These are phyloP conservation scores for Purpureocillium takamizusanense DNA, from an alignment of 2,329 filamentous ascomycete species.

Conservation along the genomic window DNA sequence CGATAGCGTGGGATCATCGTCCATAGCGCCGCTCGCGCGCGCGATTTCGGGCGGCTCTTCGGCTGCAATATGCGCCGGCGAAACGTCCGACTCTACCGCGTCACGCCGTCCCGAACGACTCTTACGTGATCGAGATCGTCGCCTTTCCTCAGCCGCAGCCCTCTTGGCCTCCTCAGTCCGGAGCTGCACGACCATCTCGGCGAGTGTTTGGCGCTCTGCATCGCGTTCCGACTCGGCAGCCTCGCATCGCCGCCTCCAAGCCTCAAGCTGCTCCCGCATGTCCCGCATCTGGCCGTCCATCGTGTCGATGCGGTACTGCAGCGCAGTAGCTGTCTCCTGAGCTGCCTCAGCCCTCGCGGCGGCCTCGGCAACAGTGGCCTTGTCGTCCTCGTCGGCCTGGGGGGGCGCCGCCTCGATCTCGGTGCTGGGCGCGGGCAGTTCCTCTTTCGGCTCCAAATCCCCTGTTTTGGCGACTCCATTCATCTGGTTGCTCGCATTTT, in stretches of 20 bases:
- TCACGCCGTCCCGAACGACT: slow-evolving; percentile 3
- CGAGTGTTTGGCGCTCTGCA: slow-evolving; percentile 62
- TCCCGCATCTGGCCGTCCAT: slow-evolving; percentile 75
- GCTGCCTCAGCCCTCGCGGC: slow-evolving; percentile 2
- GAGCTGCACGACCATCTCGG: slow-evolving; percentile 81
- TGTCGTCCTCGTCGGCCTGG: not conserved
- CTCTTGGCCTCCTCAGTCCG: slow-evolving; percentile 53
- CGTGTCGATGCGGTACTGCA: slow-evolving; percentile 62
- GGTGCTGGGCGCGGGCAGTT: no score
- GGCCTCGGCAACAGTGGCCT: not conserved
- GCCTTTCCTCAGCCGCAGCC: slow-evolving; percentile 31
- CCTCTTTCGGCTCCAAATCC: slow-evolving; percentile 6
- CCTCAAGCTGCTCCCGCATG: slow-evolving; percentile 71
- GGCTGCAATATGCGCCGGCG: no score
- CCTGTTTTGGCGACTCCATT: slow-evolving; percentile 17
- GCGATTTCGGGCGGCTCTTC: slow-evolving; percentile 8
- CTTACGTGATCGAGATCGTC: slow-evolving; percentile 24
- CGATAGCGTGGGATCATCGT: slow-evolving; percentile 34
- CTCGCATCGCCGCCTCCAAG: slow-evolving; percentile 70
- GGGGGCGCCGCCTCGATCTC: not conserved
- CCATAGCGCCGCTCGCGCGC: slow-evolving; percentile 20
- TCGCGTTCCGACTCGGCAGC: slow-evolving; percentile 70
- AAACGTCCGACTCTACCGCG: slow-evolving; percentile 1
- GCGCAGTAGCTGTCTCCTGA: slow-evolving; percentile 16
- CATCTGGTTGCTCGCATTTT: slow-evolving; percentile 31